A percentile compares a stretch with the other conserved stretches of the same genome.
phyloP scores from a whole-genome alignment of 1,284 basidiomycete species.

The Naganishia sp. region DNA sequence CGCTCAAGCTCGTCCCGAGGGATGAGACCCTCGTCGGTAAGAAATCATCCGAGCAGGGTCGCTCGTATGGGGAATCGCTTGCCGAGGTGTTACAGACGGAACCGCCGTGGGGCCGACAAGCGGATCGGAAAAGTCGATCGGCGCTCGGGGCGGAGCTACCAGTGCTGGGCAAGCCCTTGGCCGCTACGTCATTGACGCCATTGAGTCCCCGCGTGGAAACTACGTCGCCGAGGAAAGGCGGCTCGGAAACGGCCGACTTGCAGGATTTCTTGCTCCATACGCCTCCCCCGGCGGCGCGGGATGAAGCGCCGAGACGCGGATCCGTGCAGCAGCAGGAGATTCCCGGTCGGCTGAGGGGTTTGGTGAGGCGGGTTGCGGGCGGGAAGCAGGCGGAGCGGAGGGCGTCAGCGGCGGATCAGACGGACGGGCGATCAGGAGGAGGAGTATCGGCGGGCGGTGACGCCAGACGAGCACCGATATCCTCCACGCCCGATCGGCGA shows the following conservation, averaged over 20 bases:
- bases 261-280: slow-evolving; percentile 47
- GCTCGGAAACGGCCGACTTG: slow-evolving; percentile 38
- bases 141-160: neutral
- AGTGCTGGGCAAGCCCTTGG: neutral
- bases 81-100: slow-evolving; percentile 28
- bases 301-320: neutral
- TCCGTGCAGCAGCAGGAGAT: slow-evolving; percentile 1
- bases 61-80: slow-evolving; percentile 11
- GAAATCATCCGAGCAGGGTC: neutral
- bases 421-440: neutral
- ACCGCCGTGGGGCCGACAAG: slow-evolving; percentile 23
- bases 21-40: slow-evolving; percentile 14
- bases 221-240: neutral
- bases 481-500: neutral
- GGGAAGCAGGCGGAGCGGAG: neutral
- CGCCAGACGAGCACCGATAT: neutral
- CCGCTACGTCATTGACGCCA: neutral
- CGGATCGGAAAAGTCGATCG: neutral
- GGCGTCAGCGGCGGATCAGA: neutral
- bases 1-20: slow-evolving; percentile 22
- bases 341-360: slow-evolving; percentile 5
- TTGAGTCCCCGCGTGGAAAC: slow-evolving; percentile 4
- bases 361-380: slow-evolving; percentile 8
- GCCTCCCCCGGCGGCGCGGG: slow-evolving; percentile 38
- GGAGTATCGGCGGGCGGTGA: neutral